Percentiles rank a stretch among this genome's conserved stretches.
These are phyloP conservation scores for Pholiota molesta DNA, from an alignment of 768 basidiomycete genomes.

Conservation along the genomic window DNA sequence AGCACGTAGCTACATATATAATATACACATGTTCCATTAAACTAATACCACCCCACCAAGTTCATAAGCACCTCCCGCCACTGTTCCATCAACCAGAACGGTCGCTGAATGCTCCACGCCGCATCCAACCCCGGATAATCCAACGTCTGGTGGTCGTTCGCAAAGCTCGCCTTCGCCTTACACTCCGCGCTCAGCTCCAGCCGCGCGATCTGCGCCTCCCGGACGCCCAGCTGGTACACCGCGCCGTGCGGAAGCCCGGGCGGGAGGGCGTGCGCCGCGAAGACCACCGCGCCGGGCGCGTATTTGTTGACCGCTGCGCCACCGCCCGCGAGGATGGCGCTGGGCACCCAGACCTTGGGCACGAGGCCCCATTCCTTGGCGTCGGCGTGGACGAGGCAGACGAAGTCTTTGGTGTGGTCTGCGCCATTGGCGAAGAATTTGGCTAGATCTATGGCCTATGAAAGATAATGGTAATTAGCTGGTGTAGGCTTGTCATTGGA, in stretches of 20 bases:
- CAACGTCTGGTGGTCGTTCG: neutral
- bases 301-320: neutral
- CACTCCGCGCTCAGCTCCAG: neutral
- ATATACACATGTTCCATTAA: no score
- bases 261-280: neutral
- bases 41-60: no score
- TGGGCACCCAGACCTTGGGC: neutral
- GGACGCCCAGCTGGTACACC: slow-evolving; percentile 2
- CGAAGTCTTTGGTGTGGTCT: neutral
- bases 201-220: slow-evolving; percentile 1
- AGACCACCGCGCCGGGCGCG: neutral
- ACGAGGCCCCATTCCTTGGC: neutral
- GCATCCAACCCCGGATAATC: neutral
- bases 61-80: no score
- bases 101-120: neutral
- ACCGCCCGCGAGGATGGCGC: neutral
- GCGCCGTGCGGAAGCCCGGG: neutral
- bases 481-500: neutral
- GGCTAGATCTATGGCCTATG: neutral
- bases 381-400: neutral
- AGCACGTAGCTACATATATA: no score
- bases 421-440: neutral
- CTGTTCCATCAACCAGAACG: no score
- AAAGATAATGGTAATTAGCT: neutral
- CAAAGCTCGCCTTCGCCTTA: neutral